A percentile compares a stretch with the other conserved stretches of the same genome.
phyloP scores from a whole-genome alignment of 768 basidiomycete genomes.

The Lactarius hatsudake region DNA sequence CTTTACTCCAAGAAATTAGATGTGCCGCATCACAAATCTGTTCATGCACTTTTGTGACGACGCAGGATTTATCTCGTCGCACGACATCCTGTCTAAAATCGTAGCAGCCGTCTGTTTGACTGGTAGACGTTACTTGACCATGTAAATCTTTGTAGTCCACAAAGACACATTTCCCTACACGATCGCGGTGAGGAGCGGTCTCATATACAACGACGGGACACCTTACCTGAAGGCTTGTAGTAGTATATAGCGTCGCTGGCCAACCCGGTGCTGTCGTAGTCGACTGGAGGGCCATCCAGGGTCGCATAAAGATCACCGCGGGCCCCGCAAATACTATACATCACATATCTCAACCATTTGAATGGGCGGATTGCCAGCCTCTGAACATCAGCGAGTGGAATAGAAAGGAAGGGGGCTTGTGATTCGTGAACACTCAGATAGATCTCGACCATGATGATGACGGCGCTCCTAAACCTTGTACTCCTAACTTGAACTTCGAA shows the following conservation, averaged over 20 bases:
- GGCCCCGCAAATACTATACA: conserved; percentile 6
- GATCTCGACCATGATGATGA: background rate
- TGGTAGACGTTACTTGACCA: background rate
- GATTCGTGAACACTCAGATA: background rate
- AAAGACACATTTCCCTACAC: background rate
- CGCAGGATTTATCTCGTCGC: background rate
- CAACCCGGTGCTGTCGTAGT: background rate
- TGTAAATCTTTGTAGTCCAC: background rate
- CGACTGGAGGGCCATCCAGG: background rate
- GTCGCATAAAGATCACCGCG: background rate
- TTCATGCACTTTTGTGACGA: background rate
- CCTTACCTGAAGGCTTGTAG: background rate
- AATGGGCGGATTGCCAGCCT: background rate
- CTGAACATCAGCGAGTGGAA: background rate
- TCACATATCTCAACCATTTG: conserved; percentile 1
- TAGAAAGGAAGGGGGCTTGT: background rate
- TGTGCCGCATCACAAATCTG: background rate
- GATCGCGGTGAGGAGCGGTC: background rate
- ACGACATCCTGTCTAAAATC: background rate
- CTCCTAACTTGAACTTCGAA: no score
- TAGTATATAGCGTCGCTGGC: background rate
- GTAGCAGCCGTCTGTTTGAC: background rate
- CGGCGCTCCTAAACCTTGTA: no score
- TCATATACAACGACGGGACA: background rate
- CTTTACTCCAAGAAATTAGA: background rate